These are phyloP conservation scores for Pythium dissimile DNA, from an alignment of 352 stramenopile genomes.

Conservation along the genomic window DNA sequence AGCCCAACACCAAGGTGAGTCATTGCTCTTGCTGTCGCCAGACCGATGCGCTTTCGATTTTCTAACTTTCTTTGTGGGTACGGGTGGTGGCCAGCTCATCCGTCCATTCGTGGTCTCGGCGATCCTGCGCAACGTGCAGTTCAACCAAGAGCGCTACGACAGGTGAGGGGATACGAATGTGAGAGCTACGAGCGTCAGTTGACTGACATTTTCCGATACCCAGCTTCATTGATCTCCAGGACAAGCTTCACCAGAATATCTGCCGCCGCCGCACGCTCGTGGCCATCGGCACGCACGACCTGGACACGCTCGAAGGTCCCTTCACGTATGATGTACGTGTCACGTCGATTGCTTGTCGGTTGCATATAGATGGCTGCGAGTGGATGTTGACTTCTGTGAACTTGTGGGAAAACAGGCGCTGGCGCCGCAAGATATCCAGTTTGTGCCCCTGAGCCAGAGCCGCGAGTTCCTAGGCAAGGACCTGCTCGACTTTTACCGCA, in stretches of 20 bases:
- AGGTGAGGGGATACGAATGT: conserved; percentile 32
- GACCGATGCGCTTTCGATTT: no score
- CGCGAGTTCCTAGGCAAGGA: conserved; percentile 92
- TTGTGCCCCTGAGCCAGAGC: conserved; percentile 93
- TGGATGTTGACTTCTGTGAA: not conserved
- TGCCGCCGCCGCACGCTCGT: conserved; percentile 98
- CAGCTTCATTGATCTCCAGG: conserved; percentile 99
- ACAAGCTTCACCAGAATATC: conserved; percentile 99
- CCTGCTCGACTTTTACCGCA: conserved; percentile 96
- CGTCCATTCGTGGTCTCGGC: conserved; percentile 98
- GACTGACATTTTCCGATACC: not conserved
- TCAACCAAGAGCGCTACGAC: conserved; percentile 95
- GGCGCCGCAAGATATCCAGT: conserved; percentile 93
- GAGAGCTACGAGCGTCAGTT: no score
- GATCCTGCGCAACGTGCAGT: conserved; percentile 95
- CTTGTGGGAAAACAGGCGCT: conserved; percentile 62
- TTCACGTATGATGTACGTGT: conserved; percentile 88
- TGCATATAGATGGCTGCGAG: not conserved
- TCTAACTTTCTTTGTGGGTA: no score
- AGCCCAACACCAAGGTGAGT: conserved; percentile 86
- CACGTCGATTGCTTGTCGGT: not conserved
- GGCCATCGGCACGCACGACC: conserved; percentile 99
- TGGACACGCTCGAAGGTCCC: conserved; percentile 94
- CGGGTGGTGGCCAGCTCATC: conserved; percentile 48
- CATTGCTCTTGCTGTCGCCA: no score